Base-by-base conservation (phyloP, 2,329 filamentous ascomycete species). In the Ceratocystis colombiana region DNA sequence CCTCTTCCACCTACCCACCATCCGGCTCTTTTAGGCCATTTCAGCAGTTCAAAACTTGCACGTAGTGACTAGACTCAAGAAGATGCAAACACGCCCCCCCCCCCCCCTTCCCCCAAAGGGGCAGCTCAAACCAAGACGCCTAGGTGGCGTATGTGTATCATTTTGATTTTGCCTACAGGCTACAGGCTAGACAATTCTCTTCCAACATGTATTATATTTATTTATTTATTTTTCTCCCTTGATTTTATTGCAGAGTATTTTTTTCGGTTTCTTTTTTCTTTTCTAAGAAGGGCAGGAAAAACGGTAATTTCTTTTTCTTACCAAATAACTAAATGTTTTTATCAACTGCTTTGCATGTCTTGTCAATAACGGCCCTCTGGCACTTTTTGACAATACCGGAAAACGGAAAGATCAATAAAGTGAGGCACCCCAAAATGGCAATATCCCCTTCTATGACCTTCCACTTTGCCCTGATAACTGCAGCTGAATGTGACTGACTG, bases 31-130 rank as follows among this genome's bases (percentile, higher is more conserved):
- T 57, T 57, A 17, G 53, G 8, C 53, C 28, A 30, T 15, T 61
- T 12, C 57, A 62, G 20, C 61, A 50, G 46, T 8, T 30, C 53
- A 57, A 57, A 57, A 30, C 22, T 28, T 57, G 53, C 53, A 57
- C 53, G 22, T 57, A 28, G 3, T 57, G 10, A 30, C 53, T 30
- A 57, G 53, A 57, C 53, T 57, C 53, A 50, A 30, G 53, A 22
- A 50, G 3, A 12, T 2, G 25, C 17, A 30, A 7, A 57, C 22
- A 28, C 25, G 1, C n/a, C 15, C 10, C 53, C 25, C 17, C 22
- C 28, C 53, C 2, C 53, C 2, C 25, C 50, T 10, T 30, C 50
- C 50, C 28, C 22, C 22, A 10, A 30, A 28, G 50, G 50, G 50
- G 20, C 22, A 55, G 50, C 50, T 55, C 45, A 17, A 17, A 20